A percentile compares a stretch with the other conserved stretches of the same genome.
Evolutionary conservation across 2,329 filamentous ascomycete genomes (phyloP).

Genomic region (Fusarium albosuccineum): DNA sequence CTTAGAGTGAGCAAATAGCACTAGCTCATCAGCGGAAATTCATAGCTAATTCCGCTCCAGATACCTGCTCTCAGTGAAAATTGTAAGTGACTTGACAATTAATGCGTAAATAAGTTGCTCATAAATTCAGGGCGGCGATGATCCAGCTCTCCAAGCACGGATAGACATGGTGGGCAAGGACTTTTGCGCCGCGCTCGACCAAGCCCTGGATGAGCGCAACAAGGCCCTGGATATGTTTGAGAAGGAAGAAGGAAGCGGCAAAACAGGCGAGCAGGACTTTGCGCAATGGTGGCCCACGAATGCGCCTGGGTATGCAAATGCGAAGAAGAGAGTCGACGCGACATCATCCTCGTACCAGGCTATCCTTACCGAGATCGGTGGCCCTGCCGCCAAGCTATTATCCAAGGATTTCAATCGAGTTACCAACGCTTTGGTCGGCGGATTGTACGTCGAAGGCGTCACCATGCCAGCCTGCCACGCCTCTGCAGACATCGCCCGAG

Average conservation of each 20-base stretch:
- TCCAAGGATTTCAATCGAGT: constrained; percentile 24
- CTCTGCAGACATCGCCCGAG: constrained; percentile 29
- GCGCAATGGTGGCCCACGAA: constrained; percentile 32
- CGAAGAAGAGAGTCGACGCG: constrained; percentile 30
- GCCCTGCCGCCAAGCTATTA: constrained; percentile 14
- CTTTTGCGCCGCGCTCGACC: constrained; percentile 19
- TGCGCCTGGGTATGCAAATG: constrained; percentile 24
- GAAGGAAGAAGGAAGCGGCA: constrained; percentile 24
- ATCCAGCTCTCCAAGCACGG: constrained; percentile 6
- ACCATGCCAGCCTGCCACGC: constrained; percentile 38
- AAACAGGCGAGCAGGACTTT: constrained; percentile 28
- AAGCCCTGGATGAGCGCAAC: constrained; percentile 26
- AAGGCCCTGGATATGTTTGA: constrained; percentile 26
- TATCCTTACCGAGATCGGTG: constrained; percentile 13
- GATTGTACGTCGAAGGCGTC: constrained; percentile 23
- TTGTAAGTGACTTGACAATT: constrained; percentile 1
- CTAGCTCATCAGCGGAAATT: accelerated
- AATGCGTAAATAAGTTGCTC: neutral
- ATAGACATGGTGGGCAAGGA: constrained; percentile 13
- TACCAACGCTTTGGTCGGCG: constrained; percentile 27
- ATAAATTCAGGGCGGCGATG: constrained; percentile 13
- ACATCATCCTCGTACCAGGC: constrained; percentile 22
- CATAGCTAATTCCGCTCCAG: neutral
- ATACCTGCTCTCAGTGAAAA: constrained; percentile 33
- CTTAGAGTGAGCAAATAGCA: constrained; percentile 21